Conservation (phyloP, 352 stramenopile species). For the Phytophthora rubi region DNA sequence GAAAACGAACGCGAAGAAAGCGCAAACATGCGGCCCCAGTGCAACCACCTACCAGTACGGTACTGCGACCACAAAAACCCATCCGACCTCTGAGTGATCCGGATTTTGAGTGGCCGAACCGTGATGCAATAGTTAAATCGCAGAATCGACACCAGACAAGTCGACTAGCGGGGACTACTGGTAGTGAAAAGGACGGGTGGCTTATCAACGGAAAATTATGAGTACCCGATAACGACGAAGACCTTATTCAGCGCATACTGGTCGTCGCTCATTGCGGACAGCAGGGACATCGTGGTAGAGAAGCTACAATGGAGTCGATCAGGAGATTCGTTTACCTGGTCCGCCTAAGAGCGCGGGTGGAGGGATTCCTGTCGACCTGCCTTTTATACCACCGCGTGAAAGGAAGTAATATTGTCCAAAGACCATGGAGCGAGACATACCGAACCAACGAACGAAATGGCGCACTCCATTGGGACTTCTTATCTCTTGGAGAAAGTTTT, state of each 20-base stretch:
- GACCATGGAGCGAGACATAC: conserved; percentile 7
- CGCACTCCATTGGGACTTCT: conserved; percentile 17
- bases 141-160: not conserved
- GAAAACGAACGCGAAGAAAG: not conserved
- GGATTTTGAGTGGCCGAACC: not conserved
- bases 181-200: not conserved
- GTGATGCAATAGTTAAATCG: not conserved
- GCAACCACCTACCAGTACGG: not conserved
- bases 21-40: not conserved
- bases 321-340: not conserved
- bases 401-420: no score
- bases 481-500: conserved; percentile 14
- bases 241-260: not conserved
- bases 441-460: conserved; percentile 21
- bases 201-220: not conserved
- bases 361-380: no score
- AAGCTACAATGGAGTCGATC: not conserved
- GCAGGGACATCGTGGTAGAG: not conserved
- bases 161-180: not conserved
- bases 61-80: not conserved
- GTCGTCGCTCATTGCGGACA: not conserved
- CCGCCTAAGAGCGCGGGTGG: no score
- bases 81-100: no score
- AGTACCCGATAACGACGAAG: not conserved
- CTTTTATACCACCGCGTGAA: no score